Evolutionary conservation across 192 early-diverging fungal species (phyloP).

Genomic region (Backusella luteola): DNA sequence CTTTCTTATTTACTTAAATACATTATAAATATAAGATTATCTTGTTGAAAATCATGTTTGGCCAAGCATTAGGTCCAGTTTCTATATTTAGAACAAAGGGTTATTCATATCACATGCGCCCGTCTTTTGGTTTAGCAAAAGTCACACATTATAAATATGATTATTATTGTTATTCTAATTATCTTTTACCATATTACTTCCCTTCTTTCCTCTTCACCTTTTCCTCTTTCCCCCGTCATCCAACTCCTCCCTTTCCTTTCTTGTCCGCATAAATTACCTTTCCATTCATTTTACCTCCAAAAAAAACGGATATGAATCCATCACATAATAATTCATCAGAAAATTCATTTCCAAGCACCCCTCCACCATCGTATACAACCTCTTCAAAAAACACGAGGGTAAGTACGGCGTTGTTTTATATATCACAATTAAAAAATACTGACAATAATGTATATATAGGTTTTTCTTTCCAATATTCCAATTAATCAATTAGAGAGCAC

Average conservation of each 20-base stretch:
- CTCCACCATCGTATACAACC: background rate
- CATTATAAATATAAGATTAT: background rate
- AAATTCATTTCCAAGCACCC: background rate
- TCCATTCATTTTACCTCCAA: background rate
- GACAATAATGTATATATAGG: background rate
- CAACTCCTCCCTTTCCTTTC: background rate
- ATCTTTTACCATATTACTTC: background rate
- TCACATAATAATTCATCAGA: background rate
- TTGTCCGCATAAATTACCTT: background rate
- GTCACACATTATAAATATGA: background rate
- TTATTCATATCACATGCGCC: background rate
- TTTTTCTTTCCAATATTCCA: slow-evolving; percentile 1
- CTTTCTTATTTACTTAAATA: no score
- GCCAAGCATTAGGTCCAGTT: background rate
- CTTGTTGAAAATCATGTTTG: background rate
- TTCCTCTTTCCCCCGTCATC: background rate
- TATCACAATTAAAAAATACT: background rate
- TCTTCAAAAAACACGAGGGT: background rate
- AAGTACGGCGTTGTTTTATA: background rate
- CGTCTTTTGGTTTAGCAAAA: background rate
- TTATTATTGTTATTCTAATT: background rate
- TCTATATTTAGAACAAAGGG: background rate
- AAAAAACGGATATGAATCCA: background rate
- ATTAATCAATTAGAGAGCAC: background rate
- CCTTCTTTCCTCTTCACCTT: background rate